These are phyloP conservation scores for sweet orange (Citrus sinensis) DNA, from an alignment of 345 rosid genomes.

Conservation along the genomic window DVS_A1.0 CM039162.1:25646001-25646500, in stretches of 20 bases:
- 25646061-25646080: no score
- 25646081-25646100: background rate
- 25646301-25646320: background rate
- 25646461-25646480: no score
- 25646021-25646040: background rate
- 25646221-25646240: background rate
- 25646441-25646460: no score
- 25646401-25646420: no score
- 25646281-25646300: background rate
- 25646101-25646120: background rate
- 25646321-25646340: background rate
- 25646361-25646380: no score
- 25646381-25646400: no score
- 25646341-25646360: background rate
- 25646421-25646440: no score
- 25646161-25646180: constrained; percentile 45
- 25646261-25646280: background rate
- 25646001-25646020: background rate
- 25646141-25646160: constrained; percentile 39
- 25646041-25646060: no score
- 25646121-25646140: constrained; percentile 49
- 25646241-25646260: background rate
- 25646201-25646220: background rate
- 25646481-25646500: no score
- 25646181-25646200: constrained; percentile 40